Conservation (phyloP, 2,329 filamentous ascomycete species). For the Ceratocystis ficicola region DNA sequence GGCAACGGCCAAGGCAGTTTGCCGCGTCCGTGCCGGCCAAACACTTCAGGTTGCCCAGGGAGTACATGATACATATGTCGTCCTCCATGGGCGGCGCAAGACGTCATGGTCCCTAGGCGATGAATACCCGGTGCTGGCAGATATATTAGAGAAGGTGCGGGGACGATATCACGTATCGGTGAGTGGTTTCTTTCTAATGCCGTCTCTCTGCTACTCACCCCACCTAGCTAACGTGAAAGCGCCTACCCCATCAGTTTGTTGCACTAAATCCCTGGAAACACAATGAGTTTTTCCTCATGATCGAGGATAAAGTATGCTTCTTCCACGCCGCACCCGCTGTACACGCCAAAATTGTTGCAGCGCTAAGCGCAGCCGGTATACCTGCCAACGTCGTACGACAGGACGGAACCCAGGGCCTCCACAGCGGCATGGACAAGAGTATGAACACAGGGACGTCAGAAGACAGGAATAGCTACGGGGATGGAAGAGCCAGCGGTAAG, state of each 20-base stretch:
- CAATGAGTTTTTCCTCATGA: slow-evolving; percentile 19
- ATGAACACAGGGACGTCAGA: too few relatives aligned
- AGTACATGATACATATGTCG: slow-evolving; percentile 9
- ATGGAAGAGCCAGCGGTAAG: neutral
- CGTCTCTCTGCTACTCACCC: neutral
- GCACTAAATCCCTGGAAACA: slow-evolving; percentile 15
- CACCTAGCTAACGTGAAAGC: neutral
- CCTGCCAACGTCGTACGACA: slow-evolving; percentile 24
- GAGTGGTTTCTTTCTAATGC: neutral
- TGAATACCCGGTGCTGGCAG: slow-evolving; percentile 11
- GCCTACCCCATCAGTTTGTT: neutral
- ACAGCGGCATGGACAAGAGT: neutral
- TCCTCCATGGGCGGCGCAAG: slow-evolving; percentile 13
- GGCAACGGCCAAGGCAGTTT: slow-evolving; percentile 7
- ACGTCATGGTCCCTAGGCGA: slow-evolving; percentile 11
- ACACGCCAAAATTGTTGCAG: slow-evolving; percentile 23
- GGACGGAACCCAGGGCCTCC: slow-evolving; percentile 21
- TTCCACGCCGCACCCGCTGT: slow-evolving; percentile 23
- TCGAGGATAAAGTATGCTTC: slow-evolving; percentile 24
- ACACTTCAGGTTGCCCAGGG: slow-evolving; percentile 14
- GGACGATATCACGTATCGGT: slow-evolving; percentile 18
- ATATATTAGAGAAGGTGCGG: slow-evolving; percentile 13
- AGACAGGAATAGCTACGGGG: too few relatives aligned
- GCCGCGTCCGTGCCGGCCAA: slow-evolving; percentile 1
- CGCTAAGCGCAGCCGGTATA: slow-evolving; percentile 24